phyloP scores from a whole-genome alignment of 1,284 basidiomycete species.

The Coniferiporia sulphurascens region DNA sequence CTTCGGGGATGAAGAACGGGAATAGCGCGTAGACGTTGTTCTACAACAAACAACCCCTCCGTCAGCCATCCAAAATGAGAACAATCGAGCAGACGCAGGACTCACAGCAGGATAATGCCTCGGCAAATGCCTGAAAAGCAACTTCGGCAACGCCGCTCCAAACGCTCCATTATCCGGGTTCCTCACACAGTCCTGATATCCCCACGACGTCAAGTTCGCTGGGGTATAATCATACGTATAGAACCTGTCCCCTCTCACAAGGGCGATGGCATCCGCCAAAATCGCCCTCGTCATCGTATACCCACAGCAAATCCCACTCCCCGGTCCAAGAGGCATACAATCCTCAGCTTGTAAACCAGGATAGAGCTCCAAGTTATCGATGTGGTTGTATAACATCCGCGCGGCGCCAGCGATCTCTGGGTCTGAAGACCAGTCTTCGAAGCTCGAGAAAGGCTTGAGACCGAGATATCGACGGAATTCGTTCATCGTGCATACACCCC shows the following conservation, averaged over 20 bases:
- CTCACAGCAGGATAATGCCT: conserved; percentile 34
- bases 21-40: conserved; percentile 34
- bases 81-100: neutral
- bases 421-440: conserved; percentile 55
- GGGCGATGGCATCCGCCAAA: conserved; percentile 48
- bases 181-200: conserved; percentile 26
- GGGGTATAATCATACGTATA: conserved; percentile 34
- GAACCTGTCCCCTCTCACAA: conserved; percentile 35
- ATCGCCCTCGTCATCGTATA: conserved; percentile 43
- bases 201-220: conserved; percentile 31
- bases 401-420: conserved; percentile 45
- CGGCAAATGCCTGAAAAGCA: conserved; percentile 46
- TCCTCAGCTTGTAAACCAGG: conserved; percentile 37
- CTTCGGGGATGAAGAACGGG: conserved; percentile 49
- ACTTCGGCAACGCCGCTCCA: conserved; percentile 25
- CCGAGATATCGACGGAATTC: conserved; percentile 51
- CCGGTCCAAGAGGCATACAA: conserved; percentile 44
- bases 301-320: conserved; percentile 45
- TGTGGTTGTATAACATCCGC: conserved; percentile 44
- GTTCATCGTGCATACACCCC: conserved; percentile 45
- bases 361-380: conserved; percentile 49
- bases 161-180: conserved; percentile 26
- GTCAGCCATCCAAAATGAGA: neutral
- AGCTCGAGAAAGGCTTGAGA: conserved; percentile 38
- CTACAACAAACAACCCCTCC: conserved; percentile 19